Conservation (phyloP, 108 stramenopile species). For the Hondaea fermentalgiana region DNA sequence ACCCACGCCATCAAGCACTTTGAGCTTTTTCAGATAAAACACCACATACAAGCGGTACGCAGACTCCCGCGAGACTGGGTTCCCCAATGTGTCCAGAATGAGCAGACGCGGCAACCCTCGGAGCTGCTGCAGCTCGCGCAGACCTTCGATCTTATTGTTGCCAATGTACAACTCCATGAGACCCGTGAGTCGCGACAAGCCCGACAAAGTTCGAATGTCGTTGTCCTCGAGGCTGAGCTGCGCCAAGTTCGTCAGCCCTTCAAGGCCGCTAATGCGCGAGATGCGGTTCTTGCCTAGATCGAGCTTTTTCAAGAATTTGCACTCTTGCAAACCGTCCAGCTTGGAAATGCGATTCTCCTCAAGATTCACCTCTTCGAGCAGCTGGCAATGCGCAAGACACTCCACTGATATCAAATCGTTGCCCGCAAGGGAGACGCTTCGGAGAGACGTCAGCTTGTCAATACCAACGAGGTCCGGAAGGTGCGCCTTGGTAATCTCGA, state of each 20-base stretch:
- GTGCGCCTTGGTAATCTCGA: background rate
- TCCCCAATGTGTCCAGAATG: constrained; percentile 38
- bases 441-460: background rate
- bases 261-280: constrained; percentile 28
- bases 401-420: background rate
- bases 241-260: constrained; percentile 17
- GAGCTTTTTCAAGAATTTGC: constrained; percentile 25
- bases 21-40: constrained; percentile 31
- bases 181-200: background rate
- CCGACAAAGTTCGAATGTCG: constrained; percentile 17
- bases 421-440: background rate
- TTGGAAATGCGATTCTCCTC: background rate
- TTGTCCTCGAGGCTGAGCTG: constrained; percentile 42
- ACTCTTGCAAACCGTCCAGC: background rate
- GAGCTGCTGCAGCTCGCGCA: constrained; percentile 25
- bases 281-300: constrained; percentile 39
- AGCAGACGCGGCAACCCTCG: constrained; percentile 31
- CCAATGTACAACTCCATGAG: constrained; percentile 48
- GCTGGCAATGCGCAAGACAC: background rate
- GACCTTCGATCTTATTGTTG: constrained; percentile 28
- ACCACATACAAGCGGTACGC: constrained; percentile 31
- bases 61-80: constrained; percentile 24
- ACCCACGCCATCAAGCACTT: constrained; percentile 39
- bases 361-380: background rate
- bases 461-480: background rate